Evolutionary conservation across 163 green algal genomes (phyloP).

Genomic region (Chlamydomonas reinhardtii): DNA sequence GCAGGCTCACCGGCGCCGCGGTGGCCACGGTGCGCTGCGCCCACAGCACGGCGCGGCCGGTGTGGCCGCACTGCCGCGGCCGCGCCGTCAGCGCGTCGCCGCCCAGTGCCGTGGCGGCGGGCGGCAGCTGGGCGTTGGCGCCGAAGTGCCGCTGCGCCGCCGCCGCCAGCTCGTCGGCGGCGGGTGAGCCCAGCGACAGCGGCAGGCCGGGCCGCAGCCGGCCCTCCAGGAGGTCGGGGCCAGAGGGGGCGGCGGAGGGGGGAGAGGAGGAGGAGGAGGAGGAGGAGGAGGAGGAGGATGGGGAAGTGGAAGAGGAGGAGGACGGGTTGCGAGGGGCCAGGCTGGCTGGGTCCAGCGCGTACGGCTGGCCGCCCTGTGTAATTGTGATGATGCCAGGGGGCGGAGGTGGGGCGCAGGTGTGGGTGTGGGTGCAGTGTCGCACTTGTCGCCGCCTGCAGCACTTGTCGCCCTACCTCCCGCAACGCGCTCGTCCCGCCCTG

Average conservation of each 20-base stretch:
- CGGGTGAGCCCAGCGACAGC: slow-evolving; percentile 52
- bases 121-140: slow-evolving; percentile 18
- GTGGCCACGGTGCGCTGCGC: slow-evolving; percentile 15
- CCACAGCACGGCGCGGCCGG: slow-evolving; percentile 3
- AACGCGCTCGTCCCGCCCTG: too few species aligned
- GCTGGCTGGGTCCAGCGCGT: slow-evolving; percentile 27
- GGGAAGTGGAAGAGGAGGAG: too few species aligned
- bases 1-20: neutral
- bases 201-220: slow-evolving; percentile 56
- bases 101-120: neutral
- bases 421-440: too few species aligned
- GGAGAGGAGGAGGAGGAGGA: too few species aligned
- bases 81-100: slow-evolving; percentile 55
- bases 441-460: too few species aligned
- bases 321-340: neutral
- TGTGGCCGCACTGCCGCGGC: slow-evolving; percentile 55
- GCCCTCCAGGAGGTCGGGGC: slow-evolving; percentile 33
- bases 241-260: neutral
- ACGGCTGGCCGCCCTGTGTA: slow-evolving; percentile 20
- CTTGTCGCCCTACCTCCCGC: too few species aligned
- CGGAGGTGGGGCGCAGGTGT: neutral
- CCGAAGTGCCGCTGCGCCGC: slow-evolving; percentile 10
- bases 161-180: slow-evolving; percentile 11
- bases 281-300: too few species aligned
- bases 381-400: neutral